Conservation (phyloP, 176 grass and related monocot species). For the Elaeis guineensis region DNA sequence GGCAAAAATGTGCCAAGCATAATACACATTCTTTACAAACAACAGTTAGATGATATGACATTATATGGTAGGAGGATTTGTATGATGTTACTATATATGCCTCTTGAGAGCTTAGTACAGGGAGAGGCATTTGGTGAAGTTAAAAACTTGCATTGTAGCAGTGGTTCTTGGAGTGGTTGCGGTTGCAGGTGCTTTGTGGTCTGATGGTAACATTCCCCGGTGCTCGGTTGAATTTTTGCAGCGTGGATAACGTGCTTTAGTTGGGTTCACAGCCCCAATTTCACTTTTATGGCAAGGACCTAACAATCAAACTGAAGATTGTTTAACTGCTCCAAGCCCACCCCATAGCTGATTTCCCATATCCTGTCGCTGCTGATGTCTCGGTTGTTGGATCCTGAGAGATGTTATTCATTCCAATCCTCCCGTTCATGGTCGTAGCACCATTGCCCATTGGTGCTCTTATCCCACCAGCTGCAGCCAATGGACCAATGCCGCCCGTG, state of each 20-base stretch:
- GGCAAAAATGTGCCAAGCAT: too few species aligned
- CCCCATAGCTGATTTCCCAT: constrained; percentile 64
- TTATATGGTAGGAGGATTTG: too few species aligned
- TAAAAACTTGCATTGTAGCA: too few species aligned
- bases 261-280: not conserved
- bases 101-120: too few species aligned
- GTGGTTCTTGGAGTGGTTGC: too few species aligned
- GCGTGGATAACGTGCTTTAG: not conserved
- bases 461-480: constrained; percentile 16
- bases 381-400: constrained; percentile 57
- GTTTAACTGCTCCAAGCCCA: constrained; percentile 67
- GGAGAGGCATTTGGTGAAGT: too few species aligned
- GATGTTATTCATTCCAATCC: constrained; percentile 57
- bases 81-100: too few species aligned
- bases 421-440: constrained; percentile 54
- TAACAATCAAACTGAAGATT: constrained; percentile 80
- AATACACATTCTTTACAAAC: too few species aligned
- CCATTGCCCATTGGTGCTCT: constrained; percentile 35
- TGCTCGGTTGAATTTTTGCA: too few species aligned
- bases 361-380: constrained; percentile 61
- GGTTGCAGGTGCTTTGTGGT: too few species aligned
- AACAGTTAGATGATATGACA: too few species aligned
- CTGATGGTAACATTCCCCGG: too few species aligned
- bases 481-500: constrained; percentile 32
- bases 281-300: constrained; percentile 58